A percentile compares a stretch with the other conserved stretches of the same genome.
Conservation (phyloP, 2,329 filamentous ascomycete genomes). For the Zarea fungicola region DNA sequence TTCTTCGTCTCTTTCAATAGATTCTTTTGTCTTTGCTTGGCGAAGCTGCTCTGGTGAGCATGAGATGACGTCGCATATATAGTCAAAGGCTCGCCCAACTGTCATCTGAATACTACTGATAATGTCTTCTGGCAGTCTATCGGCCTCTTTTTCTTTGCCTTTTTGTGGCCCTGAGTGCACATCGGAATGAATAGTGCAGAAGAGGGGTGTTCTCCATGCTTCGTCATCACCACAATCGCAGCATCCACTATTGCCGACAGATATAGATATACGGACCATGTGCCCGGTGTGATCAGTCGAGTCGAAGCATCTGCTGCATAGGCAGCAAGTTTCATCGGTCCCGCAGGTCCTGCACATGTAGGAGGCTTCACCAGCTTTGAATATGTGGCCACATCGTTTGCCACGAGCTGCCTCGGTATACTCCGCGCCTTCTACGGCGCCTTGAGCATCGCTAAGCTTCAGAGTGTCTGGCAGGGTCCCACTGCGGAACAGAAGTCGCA, state of each 20-base stretch:
- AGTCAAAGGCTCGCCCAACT: slow-evolving; percentile 80
- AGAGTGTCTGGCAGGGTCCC: slow-evolving; percentile 61
- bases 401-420: slow-evolving; percentile 89
- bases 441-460: slow-evolving; percentile 82
- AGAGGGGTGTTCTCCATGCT: slow-evolving; percentile 82
- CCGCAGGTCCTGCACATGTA: slow-evolving; percentile 94
- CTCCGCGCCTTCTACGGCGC: slow-evolving; percentile 87
- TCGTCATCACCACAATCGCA: slow-evolving; percentile 97
- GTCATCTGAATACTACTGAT: slow-evolving; percentile 77
- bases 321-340: slow-evolving; percentile 88
- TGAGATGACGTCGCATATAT: slow-evolving; percentile 95
- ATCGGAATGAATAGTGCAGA: slow-evolving; percentile 88
- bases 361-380: slow-evolving; percentile 87
- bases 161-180: slow-evolving; percentile 44
- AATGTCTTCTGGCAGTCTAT: slow-evolving; percentile 67
- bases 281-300: slow-evolving; percentile 92
- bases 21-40: slow-evolving; percentile 74
- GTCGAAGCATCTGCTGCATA: slow-evolving; percentile 93
- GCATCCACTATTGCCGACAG: slow-evolving; percentile 87
- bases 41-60: slow-evolving; percentile 95
- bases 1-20: slow-evolving; percentile 75
- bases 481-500: slow-evolving; percentile 76
- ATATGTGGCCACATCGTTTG: slow-evolving; percentile 94
- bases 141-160: slow-evolving; percentile 55
- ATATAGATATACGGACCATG: slow-evolving; percentile 83